Conservation (phyloP, 495 filamentous ascomycete species). For the Trichoderma gamsii region DNA sequence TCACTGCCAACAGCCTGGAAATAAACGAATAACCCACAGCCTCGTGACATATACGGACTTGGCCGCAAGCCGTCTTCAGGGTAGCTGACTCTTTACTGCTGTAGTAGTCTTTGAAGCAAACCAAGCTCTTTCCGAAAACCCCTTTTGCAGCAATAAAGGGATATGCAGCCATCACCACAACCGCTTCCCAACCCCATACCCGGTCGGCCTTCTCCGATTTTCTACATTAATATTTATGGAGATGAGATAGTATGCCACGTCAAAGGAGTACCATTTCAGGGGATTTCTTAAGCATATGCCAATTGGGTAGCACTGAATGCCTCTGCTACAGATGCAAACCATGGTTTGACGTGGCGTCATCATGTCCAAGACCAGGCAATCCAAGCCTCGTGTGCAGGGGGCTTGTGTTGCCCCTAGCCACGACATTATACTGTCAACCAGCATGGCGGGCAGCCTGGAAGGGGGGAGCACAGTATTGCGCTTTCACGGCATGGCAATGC, state of each 20-base stretch:
- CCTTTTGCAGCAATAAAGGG: not conserved
- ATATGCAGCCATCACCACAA: not conserved
- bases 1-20: no score
- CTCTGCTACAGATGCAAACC: not conserved
- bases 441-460: not conserved
- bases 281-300: not conserved
- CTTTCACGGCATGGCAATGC: not conserved
- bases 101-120: not conserved
- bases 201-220: slow-evolving; percentile 2
- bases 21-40: no score
- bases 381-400: not conserved
- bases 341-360: not conserved
- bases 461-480: not conserved
- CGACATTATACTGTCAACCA: not conserved
- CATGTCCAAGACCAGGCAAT: not conserved
- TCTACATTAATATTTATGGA: not conserved
- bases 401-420: slow-evolving; percentile 1
- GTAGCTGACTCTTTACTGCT: not conserved
- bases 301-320: not conserved
- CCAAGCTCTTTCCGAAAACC: not conserved
- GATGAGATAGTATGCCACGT: not conserved
- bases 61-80: no score
- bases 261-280: not conserved
- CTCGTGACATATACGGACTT: no score
- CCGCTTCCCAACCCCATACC: not conserved